Evolutionary conservation across 768 basidiomycete species (phyloP).

Genomic region (Boletus bicolor): DNA sequence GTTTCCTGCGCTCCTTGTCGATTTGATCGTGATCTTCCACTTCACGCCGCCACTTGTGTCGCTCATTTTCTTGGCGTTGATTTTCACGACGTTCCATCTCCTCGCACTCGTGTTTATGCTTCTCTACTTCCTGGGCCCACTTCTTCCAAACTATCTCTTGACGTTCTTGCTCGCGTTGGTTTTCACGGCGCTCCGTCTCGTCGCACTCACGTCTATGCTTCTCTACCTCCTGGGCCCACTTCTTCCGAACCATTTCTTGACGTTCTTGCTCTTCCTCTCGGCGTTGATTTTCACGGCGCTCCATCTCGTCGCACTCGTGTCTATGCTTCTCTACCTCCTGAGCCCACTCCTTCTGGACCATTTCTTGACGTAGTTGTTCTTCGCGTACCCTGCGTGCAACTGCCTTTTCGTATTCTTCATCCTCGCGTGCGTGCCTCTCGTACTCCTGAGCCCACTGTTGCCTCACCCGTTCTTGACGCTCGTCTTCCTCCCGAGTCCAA

Average conservation of each 20-base stretch:
- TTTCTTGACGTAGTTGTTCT: constrained; percentile 9
- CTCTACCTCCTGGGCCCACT: constrained; percentile 8
- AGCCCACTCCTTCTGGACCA: constrained; percentile 3
- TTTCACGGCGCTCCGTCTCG: constrained; percentile 12
- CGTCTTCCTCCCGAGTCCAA: constrained; percentile 1
- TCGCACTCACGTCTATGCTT: constrained; percentile 6
- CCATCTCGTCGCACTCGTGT: constrained; percentile 9
- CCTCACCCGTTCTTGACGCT: constrained; percentile 6
- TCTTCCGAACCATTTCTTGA: not conserved
- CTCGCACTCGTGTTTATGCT: constrained; percentile 4
- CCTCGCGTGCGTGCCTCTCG: not conserved
- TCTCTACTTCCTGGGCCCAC: constrained; percentile 8
- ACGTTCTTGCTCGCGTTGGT: not conserved
- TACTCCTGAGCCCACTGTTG: constrained; percentile 5
- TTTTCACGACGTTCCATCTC: constrained; percentile 13
- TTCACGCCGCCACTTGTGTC: constrained; percentile 18
- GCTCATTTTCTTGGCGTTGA: not conserved
- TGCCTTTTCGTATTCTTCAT: not conserved
- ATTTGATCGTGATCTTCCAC: constrained; percentile 16
- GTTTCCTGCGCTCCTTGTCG: constrained; percentile 12
- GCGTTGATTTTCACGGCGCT: constrained; percentile 3
- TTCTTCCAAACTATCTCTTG: not conserved
- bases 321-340: constrained; percentile 1
- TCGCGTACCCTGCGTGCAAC: constrained; percentile 1
- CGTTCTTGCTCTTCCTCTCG: constrained; percentile 5